Evolutionary conservation across 345 rosid species (phyloP).

Genomic region (Lenwebbia sp.): DNA sequence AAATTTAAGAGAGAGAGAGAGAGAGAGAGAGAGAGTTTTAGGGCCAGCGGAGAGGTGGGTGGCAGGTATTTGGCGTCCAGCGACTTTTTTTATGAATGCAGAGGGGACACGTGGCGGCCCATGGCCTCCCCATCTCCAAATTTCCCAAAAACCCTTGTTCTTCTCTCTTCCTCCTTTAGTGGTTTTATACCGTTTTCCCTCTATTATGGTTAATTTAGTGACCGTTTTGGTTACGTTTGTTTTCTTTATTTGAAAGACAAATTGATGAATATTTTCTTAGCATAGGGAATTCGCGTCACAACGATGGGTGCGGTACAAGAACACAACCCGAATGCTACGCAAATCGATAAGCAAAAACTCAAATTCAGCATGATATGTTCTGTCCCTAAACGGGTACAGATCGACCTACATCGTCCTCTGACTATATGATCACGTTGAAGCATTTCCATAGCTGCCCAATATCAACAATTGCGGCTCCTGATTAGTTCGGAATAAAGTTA

Average conservation of each 20-base stretch:
- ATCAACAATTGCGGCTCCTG: neutral
- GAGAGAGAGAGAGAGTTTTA: neutral
- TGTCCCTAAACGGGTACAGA: fast-evolving
- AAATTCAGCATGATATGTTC: neutral
- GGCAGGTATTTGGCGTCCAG: neutral
- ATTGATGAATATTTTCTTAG: neutral
- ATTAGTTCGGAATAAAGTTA: neutral
- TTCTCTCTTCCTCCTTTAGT: neutral
- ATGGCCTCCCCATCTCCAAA: neutral
- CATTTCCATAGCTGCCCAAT: neutral
- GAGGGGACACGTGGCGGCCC: neutral
- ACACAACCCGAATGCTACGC: too few species aligned
- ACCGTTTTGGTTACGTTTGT: neutral
- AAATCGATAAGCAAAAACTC: too few species aligned
- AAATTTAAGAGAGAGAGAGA: neutral
- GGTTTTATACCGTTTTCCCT: neutral
- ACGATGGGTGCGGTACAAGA: too few species aligned
- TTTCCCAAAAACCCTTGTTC: neutral
- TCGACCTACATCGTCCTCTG: neutral
- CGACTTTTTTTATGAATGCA: neutral
- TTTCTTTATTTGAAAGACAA: neutral
- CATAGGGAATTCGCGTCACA: too few species aligned
- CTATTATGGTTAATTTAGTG: neutral
- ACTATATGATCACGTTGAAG: too few species aligned
- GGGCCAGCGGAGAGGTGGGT: constrained; percentile 14